A percentile compares a stretch with the other conserved stretches of the same genome.
Conservation (phyloP, 2,329 filamentous ascomycete genomes). For the Sphaerulina populicola region DNA sequence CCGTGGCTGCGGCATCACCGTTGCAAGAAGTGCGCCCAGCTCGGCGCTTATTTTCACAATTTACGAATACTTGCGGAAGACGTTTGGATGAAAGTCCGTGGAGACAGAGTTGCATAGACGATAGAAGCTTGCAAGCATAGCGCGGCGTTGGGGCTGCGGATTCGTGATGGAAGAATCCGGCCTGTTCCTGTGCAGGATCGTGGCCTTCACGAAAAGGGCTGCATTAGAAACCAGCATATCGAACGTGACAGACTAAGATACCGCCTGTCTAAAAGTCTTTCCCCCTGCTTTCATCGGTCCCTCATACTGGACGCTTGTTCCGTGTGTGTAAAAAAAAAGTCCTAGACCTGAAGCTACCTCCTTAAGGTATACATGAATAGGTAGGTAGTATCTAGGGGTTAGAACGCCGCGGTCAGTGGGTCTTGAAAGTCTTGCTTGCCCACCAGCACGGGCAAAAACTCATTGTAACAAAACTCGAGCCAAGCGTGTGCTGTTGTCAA, state of each 20-base stretch:
- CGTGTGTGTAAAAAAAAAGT: too few relatives aligned
- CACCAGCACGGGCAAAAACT: too few relatives aligned
- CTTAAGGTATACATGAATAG: too few relatives aligned
- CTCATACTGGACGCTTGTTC: too few relatives aligned
- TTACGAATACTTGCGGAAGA: slow-evolving; percentile 73
- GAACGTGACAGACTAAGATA: too few relatives aligned
- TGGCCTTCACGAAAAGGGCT: not conserved
- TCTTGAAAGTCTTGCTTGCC: too few relatives aligned
- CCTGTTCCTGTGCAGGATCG: not conserved
- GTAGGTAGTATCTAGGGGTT: too few relatives aligned
- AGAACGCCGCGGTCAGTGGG: too few relatives aligned
- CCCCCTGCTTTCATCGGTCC: too few relatives aligned
- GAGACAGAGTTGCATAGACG: not conserved
- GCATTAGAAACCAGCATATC: not conserved
- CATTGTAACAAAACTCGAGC: too few relatives aligned
- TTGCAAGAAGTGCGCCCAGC: slow-evolving; percentile 76
- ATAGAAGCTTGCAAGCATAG: slow-evolving; percentile 4
- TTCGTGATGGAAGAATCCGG: not conserved
- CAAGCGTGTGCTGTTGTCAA: not conserved
- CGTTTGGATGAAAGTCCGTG: slow-evolving; percentile 40
- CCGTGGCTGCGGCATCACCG: slow-evolving; percentile 89
- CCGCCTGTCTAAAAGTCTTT: too few relatives aligned
- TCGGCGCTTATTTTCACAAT: slow-evolving; percentile 98
- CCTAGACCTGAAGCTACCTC: too few relatives aligned
- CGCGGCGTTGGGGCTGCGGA: not conserved